Conservation (phyloP, 2,329 filamentous ascomycete species). For the Elsinoe arachidis region DNA sequence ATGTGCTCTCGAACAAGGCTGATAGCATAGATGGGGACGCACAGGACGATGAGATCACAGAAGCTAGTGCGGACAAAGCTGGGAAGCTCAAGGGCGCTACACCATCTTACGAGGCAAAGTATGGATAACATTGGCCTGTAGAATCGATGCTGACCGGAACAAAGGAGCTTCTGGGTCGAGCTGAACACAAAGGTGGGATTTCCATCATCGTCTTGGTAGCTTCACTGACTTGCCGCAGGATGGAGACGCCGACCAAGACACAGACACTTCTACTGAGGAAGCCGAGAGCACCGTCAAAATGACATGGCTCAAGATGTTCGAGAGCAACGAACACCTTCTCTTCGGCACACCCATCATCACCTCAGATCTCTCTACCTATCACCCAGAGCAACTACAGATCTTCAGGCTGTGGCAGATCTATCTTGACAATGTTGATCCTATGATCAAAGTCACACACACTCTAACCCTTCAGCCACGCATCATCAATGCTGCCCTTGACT, state of each 20-base stretch:
- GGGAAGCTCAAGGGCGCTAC: constrained; percentile 15
- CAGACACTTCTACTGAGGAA: constrained; percentile 27
- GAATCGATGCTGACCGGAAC: constrained; percentile 23
- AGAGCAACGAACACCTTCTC: constrained; percentile 42
- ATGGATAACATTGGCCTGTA: constrained; percentile 12
- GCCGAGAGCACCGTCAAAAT: constrained; percentile 33
- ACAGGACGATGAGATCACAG: constrained; percentile 23
- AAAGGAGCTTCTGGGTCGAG: constrained; percentile 9
- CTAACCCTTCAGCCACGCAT: constrained; percentile 59
- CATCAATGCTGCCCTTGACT: constrained; percentile 52
- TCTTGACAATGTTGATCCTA: constrained; percentile 63
- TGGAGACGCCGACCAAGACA: constrained; percentile 7
- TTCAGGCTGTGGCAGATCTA: constrained; percentile 68
- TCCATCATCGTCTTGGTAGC: not conserved
- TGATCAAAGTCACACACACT: constrained; percentile 64
- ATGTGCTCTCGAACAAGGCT: constrained; percentile 15
- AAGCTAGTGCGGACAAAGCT: constrained; percentile 13
- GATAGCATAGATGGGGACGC: constrained; percentile 13
- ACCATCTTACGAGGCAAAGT: constrained; percentile 18
- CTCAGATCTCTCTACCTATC: constrained; percentile 42
- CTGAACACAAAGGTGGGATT: not conserved
- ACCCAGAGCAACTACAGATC: constrained; percentile 57
- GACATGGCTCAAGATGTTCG: constrained; percentile 37
- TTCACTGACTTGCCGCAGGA: not conserved
- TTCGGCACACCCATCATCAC: constrained; percentile 39